Base-by-base conservation (phyloP, 2,329 filamentous ascomycete species). In the Boeremia lycopersici region DNA sequence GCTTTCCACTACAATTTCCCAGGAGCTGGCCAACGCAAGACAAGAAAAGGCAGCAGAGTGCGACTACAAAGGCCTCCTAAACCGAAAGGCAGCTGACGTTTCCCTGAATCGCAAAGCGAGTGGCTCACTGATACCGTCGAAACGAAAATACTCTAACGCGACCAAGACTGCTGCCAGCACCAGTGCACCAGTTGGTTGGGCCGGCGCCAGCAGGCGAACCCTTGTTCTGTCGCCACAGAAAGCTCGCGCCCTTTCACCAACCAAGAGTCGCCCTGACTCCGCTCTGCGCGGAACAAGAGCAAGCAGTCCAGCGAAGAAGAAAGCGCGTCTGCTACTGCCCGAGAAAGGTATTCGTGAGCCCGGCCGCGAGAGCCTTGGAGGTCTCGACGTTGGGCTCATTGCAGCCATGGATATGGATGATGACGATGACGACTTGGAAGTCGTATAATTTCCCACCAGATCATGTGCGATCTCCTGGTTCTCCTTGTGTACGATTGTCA, bases 271-370 rank as follows among this genome's bases (percentile, higher is more conserved):
- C 11, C 54, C 54, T 6, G 48, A 49, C 11, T 65, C 63, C 36
- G 67, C 66, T 13, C 53, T 64, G 43, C 63, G 62, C 67, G 67
- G 72, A 34, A 59, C 70, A 11, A 51, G 67, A 59, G 62, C 68
- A 57, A 48, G 63, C 1, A 78, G 75, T 59, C 69, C 79, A 53
- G 71, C 67, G 34, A 81, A 80, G 74, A 81, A 81, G 67, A 77
- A 72, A 56, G 79, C 79, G n/a, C 67, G 79, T 17, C 75, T 81
- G 12, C 64, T 78, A 40, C 64, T 81, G n/a, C 75, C 72, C 7
- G 76, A 76, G 34, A 81, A 80, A 60, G 80, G 80, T 4, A 78
- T 82, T 36, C 69, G 79, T 28, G 77, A 79, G 63, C 80, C 80
- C 1, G 80, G 80, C 3, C 61, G 80, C 38, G 80, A 82, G 42